Evolutionary conservation across 2,329 filamentous ascomycete genomes (phyloP).

Genomic region (Tolypocladium cylindrosporum): DNA sequence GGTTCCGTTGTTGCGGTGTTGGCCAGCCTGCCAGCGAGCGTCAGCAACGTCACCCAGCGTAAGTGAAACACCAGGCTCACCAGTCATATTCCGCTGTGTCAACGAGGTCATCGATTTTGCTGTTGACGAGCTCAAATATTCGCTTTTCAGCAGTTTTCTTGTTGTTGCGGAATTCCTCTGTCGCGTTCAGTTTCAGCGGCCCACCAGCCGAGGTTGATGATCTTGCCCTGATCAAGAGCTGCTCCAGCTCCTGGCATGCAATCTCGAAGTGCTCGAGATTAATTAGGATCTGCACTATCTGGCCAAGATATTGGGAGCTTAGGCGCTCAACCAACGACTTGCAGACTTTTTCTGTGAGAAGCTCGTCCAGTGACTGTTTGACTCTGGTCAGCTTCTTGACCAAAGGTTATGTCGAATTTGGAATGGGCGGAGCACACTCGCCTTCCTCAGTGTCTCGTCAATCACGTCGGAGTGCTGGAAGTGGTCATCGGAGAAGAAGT

Average conservation of each 20-base stretch:
- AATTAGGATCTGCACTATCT: constrained; percentile 97
- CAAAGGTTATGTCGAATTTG: background rate
- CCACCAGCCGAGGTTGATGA: constrained; percentile 74
- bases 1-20: constrained; percentile 58
- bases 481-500: constrained; percentile 93
- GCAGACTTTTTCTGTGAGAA: constrained; percentile 90
- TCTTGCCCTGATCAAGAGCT: constrained; percentile 72
- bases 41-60: background rate
- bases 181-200: constrained; percentile 70
- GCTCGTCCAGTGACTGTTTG: constrained; percentile 72
- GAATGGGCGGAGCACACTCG: constrained; percentile 19
- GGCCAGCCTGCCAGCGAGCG: constrained; percentile 28
- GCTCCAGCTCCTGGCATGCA: constrained; percentile 82
- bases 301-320: constrained; percentile 85
- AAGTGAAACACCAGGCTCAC: constrained; percentile 26
- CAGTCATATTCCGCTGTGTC: constrained; percentile 98
- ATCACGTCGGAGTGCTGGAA: constrained; percentile 86
- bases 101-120: constrained; percentile 94
- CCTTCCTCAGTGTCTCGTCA: constrained; percentile 78
- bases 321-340: constrained; percentile 79
- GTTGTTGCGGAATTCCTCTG: constrained; percentile 74
- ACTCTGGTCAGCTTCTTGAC: background rate
- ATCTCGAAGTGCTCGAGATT: constrained; percentile 96
- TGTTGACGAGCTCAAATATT: constrained; percentile 97
- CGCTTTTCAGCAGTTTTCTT: constrained; percentile 96